Base-by-base conservation (phyloP, 179 eudicot species). In the Monotropa hypopitys region DNA sequence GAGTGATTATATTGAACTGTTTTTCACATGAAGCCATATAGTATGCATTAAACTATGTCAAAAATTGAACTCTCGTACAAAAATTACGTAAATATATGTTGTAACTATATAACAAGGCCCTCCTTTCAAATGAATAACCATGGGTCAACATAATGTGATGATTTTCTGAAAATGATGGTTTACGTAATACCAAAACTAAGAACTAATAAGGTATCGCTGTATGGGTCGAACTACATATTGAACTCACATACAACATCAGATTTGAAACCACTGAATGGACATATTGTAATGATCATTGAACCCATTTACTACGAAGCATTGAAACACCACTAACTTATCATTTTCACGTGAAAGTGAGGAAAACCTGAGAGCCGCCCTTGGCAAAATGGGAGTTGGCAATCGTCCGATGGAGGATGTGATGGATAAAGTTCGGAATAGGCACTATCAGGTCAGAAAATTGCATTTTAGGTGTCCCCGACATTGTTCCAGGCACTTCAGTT, bases 301-400 rank as follows among this genome's bases (percentile, higher is more conserved):
- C 30, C 40, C 43, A 26, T 20, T 49, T 61, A 12, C 32, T 11
- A 1, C 10, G 16, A 28, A 63, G 30, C 43, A 62, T 45, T 42
- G 33, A 35, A 38, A 15, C 23, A 20, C 13, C 40, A 12, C 15
- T 73, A 59, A 42, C 74, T 20, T 50, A 38, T 74, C 45, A 59
- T 46, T 45, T 74, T 50, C 32, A 4, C 5, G 18, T 62, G 68
- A 66, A 91, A 95, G 99, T 72, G 96, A 88, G 89, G 98, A 95
- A 42, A 95, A 91, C 83, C 88, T 95, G 72, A 89, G 84, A 80
- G 99, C 98, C 49, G 97, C 96, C 67, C 92, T 95, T 80, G 80
- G 81, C 77, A 90, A 87, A 75, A 90, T 91, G 92, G 98, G 97
- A 78, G 92, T 93, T n/a, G 85, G 63, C 74, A 86, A 82, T 81